Conservation (phyloP, 2,329 filamentous ascomycete genomes). For the Fonsecaea multimorphosa region DNA sequence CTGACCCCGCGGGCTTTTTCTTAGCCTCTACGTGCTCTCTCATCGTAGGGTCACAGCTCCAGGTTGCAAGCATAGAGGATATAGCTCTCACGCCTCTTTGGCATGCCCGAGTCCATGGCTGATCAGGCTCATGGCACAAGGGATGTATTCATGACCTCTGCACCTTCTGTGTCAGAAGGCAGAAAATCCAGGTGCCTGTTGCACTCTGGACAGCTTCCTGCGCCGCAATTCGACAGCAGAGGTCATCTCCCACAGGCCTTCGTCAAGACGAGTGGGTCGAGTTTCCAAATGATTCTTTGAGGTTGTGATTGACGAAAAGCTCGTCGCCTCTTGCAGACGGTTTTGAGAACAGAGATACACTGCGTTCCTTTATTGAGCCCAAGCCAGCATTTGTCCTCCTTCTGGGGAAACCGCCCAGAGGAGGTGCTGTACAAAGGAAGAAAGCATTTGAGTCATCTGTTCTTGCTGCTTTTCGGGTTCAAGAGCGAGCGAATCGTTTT, state of each 20-base stretch:
- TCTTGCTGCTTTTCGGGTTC: neutral
- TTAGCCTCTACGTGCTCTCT: neutral
- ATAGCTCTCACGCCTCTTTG: slow-evolving; percentile 4
- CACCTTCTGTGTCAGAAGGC: neutral
- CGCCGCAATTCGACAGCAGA: neutral
- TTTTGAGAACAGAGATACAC: neutral
- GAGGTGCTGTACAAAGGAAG: neutral
- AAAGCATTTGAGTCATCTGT: neutral
- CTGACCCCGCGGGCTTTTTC: no score
- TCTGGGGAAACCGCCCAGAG: neutral
- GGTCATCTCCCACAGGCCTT: neutral
- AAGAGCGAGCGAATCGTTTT: neutral
- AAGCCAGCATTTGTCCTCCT: neutral
- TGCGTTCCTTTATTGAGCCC: neutral
- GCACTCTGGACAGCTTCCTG: neutral
- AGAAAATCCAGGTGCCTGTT: neutral
- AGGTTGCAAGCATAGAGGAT: neutral
- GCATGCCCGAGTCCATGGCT: slow-evolving; percentile 17
- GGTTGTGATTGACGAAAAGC: neutral
- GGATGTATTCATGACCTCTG: neutral
- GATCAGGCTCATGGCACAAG: slow-evolving; percentile 21
- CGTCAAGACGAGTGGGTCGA: slow-evolving; percentile 5
- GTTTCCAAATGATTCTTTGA: neutral
- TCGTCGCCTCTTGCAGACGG: slow-evolving; percentile 3
- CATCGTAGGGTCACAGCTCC: neutral